Conservation (phyloP, 345 rosid species). For the Stellera chamaejasme region DNA sequence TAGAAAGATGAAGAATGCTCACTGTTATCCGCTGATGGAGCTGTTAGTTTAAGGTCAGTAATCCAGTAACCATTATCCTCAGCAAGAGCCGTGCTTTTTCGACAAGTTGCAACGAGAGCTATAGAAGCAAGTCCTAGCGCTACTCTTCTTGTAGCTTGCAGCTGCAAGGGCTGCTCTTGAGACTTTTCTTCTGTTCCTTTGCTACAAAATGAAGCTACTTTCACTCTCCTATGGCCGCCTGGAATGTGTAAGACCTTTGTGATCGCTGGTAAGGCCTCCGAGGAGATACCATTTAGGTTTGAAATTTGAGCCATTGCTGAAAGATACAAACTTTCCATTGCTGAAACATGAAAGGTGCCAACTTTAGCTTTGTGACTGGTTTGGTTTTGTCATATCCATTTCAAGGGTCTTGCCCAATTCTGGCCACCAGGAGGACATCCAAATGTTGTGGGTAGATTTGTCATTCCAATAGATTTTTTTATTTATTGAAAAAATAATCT, state of each 20-base stretch:
- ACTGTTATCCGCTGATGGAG: conserved; percentile 65
- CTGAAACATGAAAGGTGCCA: background rate
- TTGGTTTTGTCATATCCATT: conserved; percentile 16
- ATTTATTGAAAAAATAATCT: too few species aligned
- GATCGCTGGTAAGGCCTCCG: conserved; percentile 21
- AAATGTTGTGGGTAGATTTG: conserved; percentile 17
- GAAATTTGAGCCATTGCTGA: conserved; percentile 39
- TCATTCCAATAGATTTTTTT: conserved; percentile 16
- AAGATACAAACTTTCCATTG: background rate
- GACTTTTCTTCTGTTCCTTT: conserved; percentile 21
- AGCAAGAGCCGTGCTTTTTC: conserved; percentile 37
- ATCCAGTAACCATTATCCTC: conserved; percentile 66
- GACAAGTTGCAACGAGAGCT: conserved; percentile 26
- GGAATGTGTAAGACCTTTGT: conserved; percentile 18
- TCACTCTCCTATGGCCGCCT: conserved; percentile 15
- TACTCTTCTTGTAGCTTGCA: conserved; percentile 46
- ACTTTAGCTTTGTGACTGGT: background rate
- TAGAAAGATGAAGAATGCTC: conserved; percentile 15
- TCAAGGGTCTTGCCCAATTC: too few species aligned
- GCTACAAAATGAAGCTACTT: conserved; percentile 16
- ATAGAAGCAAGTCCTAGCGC: conserved; percentile 54
- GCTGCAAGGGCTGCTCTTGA: conserved; percentile 27
- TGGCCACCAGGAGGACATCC: conserved; percentile 42
- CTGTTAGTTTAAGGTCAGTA: conserved; percentile 41
- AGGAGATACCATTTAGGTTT: conserved; percentile 26